Percentiles rank a stretch among this genome's conserved stretches.
phyloP scores from a whole-genome alignment of 75 land plant species.

The Chamaecyparis obtusa region DNA sequence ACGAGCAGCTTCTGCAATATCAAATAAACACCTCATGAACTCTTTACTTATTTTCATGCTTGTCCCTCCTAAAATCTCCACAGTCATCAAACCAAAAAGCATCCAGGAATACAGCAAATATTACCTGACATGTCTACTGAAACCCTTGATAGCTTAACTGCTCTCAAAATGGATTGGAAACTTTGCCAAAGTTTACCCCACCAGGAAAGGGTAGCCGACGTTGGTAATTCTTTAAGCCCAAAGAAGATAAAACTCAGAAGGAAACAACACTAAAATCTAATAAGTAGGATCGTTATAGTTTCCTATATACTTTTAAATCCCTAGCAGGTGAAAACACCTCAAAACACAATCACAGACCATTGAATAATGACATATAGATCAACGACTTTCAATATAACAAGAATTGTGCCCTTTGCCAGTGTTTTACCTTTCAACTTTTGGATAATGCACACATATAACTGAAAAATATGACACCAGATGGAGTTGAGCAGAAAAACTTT shows the following conservation, averaged over 20 bases:
- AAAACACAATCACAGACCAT: not conserved
- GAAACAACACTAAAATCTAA: not conserved
- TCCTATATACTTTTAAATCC: not conserved
- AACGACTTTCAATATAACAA: not conserved
- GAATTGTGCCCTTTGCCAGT: not conserved
- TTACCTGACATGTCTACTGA: constrained; percentile 81
- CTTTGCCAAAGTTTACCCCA: constrained; percentile 61
- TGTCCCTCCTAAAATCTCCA: not conserved
- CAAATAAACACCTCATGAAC: not conserved
- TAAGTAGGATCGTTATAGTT: constrained; percentile 1
- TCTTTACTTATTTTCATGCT: not conserved
- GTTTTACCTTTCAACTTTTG: not conserved
- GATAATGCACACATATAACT: not conserved
- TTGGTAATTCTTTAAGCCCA: constrained; percentile 22
- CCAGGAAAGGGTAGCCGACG: constrained; percentile 42
- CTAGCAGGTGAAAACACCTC: not conserved
- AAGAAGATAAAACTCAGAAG: constrained; percentile 3
- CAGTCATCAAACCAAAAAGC: constrained; percentile 5
- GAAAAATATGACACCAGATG: not conserved
- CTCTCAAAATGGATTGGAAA: constrained; percentile 32
- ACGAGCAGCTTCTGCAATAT: constrained; percentile 67
- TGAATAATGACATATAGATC: constrained; percentile 5
- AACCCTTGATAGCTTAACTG: constrained; percentile 59
- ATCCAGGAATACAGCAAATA: not conserved
- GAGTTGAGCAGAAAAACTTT: not conserved